These are phyloP conservation scores for Pulveroboletus sp. DNA, from an alignment of 768 basidiomycete species.

Conservation along the genomic window DNA sequence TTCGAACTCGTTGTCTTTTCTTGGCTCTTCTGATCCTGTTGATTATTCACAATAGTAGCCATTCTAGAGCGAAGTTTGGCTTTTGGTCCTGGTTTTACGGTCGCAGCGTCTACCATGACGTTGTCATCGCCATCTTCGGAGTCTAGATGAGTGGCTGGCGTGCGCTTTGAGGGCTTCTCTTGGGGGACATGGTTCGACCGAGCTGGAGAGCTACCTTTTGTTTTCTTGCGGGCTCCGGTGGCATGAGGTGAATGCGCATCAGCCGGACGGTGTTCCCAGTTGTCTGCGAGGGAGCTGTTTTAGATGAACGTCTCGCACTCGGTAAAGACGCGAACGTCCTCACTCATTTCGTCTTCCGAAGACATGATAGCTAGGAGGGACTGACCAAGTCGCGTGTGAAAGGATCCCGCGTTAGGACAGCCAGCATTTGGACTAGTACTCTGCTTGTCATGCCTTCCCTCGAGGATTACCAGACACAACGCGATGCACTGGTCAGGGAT, in stretches of 20 bases:
- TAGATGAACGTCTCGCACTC: conserved; percentile 19
- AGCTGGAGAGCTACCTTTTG: conserved; percentile 10
- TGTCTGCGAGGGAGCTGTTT: conserved; percentile 22
- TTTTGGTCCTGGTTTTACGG: conserved; percentile 8
- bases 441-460: conserved; percentile 1
- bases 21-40: conserved; percentile 6
- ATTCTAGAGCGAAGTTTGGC: conserved; percentile 16
- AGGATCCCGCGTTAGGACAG: too few relatives aligned
- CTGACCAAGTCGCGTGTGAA: too few relatives aligned
- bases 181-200: conserved; percentile 8
- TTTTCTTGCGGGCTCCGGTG: conserved; percentile 20
- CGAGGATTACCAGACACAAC: conserved; percentile 22
- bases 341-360: conserved; percentile 32
- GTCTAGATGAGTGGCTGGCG: background rate
- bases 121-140: conserved; percentile 1
- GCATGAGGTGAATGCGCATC: conserved; percentile 7
- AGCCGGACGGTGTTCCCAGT: conserved; percentile 9
- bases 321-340: conserved; percentile 5
- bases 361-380: conserved; percentile 20
- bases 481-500: conserved; percentile 28
- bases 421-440: too few relatives aligned
- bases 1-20: conserved; percentile 10
- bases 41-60: background rate
- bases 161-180: conserved; percentile 18
- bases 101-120: background rate